Evolutionary conservation across 2,329 filamentous ascomycete species (phyloP).

Genomic region (Penicillium concentricum): DNA sequence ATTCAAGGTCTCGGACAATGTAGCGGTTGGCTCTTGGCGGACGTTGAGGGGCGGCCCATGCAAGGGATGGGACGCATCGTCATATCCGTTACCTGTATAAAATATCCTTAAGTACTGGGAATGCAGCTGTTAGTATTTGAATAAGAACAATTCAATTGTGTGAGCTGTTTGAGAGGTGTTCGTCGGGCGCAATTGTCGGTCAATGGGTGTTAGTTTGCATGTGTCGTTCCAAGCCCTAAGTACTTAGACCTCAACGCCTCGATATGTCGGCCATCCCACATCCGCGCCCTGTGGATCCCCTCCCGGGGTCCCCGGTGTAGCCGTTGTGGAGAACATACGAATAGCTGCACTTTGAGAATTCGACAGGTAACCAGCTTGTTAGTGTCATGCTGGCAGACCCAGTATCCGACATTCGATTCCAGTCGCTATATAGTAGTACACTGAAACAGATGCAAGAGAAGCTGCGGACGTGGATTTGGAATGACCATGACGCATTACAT

Average conservation of each 20-base stretch:
- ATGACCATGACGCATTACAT: background rate
- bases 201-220: background rate
- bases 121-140: background rate
- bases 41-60: background rate
- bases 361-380: background rate
- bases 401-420: background rate
- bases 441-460: background rate
- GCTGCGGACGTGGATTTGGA: background rate
- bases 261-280: background rate
- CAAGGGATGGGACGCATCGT: background rate
- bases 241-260: background rate
- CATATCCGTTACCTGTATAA: too few species aligned
- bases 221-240: background rate
- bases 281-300: background rate
- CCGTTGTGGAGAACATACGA: background rate
- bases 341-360: background rate
- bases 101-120: background rate
- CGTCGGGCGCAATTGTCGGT: background rate
- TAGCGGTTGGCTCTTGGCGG: background rate
- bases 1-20: background rate
- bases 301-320: background rate
- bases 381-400: background rate
- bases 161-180: background rate
- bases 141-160: background rate
- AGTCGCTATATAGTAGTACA: background rate